Base-by-base conservation (phyloP, 805 yeast species). In the Lipomyces kockii region DNA sequence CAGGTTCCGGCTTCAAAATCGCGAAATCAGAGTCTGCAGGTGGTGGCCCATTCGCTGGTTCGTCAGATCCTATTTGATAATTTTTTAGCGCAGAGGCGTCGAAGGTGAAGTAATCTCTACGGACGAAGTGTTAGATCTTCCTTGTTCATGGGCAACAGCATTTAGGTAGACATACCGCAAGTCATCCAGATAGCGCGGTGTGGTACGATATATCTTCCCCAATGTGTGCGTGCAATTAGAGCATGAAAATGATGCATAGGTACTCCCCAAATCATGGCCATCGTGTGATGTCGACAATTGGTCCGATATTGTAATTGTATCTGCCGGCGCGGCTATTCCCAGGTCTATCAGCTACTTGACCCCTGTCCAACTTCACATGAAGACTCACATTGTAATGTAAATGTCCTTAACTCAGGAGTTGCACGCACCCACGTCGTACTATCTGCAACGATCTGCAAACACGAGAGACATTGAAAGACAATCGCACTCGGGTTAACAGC, bases 381-480 rank as follows among this genome's bases (percentile, higher is more conserved):
- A 12, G 27, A 73, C 64, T 43, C 27, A 61, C 64, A 12, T 35
- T 61, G 43, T 8, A 74, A 67, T 6, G 75, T 66, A 58, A 75
- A 74, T 8, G 74, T 63, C 14, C 64, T 59, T 12, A 75, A 60
- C 29, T 63, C 65, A 8, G 67, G 64, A 9, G 67, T 58, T 12
- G 77, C 74, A 27, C 71, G 65, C 9, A 71, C 67, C 77, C 77
- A 75, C 12, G 73, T 29, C 22, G 66, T 46, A 49, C 75, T 71
- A 53, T 74, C 76, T 34, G 76, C 76, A 14, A 74, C 66, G 14
- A 74, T 74, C 52, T 62, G 67, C n/a, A 60, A 58, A 56, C 77
- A 74, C 1, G 61, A 37, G 7, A 65, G 60, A 63, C 77, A 74
- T 52, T 75, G 77, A 62, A 74, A 74, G 20, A 74, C 76, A 11